Evolutionary conservation across 2,329 filamentous ascomycete species (phyloP).

Genomic region (Penicillium corylophilum): DNA sequence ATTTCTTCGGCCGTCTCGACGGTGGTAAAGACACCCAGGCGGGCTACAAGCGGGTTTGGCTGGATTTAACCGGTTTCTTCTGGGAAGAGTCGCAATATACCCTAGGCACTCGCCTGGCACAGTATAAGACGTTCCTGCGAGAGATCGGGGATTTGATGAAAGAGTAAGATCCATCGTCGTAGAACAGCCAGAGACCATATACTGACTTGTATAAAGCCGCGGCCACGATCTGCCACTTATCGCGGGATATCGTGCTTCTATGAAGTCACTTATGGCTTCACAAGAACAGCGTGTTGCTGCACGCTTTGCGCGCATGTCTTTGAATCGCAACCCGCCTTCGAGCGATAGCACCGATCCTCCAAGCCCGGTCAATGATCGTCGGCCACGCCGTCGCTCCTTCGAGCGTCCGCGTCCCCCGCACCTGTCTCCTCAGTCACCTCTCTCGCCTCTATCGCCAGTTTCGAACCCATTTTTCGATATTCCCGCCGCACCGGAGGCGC

Average conservation of each 20-base stretch:
- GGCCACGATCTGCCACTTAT: conserved; percentile 27
- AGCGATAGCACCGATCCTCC: conserved; percentile 27
- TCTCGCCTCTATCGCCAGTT: conserved; percentile 29
- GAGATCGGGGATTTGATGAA: conserved; percentile 46
- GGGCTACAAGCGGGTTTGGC: conserved; percentile 53
- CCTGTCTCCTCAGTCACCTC: conserved; percentile 28
- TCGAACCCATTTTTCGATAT: conserved; percentile 32
- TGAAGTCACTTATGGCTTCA: conserved; percentile 28
- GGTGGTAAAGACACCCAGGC: conserved; percentile 23
- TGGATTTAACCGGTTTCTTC: conserved; percentile 49
- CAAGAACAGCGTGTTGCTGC: conserved; percentile 32
- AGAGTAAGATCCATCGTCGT: conserved; percentile 39
- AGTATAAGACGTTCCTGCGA: conserved; percentile 52
- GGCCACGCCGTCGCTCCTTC: conserved; percentile 35
- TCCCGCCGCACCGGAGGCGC: conserved; percentile 32
- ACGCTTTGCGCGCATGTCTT: conserved; percentile 26
- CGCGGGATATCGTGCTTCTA: conserved; percentile 23
- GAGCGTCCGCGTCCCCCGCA: conserved; percentile 33
- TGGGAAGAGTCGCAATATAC: conserved; percentile 47
- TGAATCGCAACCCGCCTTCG: conserved; percentile 25
- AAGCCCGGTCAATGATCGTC: conserved; percentile 29
- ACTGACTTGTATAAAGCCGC: conserved; percentile 23
- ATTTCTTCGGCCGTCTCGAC: conserved; percentile 46
- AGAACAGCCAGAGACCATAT: conserved; percentile 1
- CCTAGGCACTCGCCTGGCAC: conserved; percentile 49